Evolutionary conservation across 495 filamentous ascomycete genomes (phyloP).

Genomic region (Lophiostoma macrostomum): DNA sequence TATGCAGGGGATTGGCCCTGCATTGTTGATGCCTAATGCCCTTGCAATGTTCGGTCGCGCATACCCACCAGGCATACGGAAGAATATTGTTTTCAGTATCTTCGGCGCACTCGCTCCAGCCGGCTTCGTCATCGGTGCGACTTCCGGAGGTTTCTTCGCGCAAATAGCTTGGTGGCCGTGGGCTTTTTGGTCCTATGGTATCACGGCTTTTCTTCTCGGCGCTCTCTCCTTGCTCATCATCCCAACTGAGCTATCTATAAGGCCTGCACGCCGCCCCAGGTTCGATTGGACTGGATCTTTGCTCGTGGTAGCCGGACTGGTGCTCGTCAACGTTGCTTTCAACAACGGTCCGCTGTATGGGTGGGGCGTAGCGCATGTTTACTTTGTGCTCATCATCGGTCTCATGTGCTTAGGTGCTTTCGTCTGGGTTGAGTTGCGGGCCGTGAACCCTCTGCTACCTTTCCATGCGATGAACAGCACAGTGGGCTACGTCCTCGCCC

Average conservation of each 20-base stretch:
- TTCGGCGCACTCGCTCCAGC: constrained; percentile 37
- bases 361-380: constrained; percentile 35
- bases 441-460: constrained; percentile 32
- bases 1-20: constrained; percentile 42
- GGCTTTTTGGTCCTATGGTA: constrained; percentile 37
- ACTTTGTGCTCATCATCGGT: constrained; percentile 36
- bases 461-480: constrained; percentile 33
- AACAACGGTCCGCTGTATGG: constrained; percentile 36
- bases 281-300: constrained; percentile 37
- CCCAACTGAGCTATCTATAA: constrained; percentile 23
- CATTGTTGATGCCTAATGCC: constrained; percentile 39
- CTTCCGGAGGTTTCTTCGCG: constrained; percentile 33
- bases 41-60: constrained; percentile 39
- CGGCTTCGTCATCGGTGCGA: constrained; percentile 35
- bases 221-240: constrained; percentile 26
- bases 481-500: constrained; percentile 33
- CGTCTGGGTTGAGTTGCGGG: constrained; percentile 32
- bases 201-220: constrained; percentile 24
- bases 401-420: constrained; percentile 32
- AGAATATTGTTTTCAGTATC: constrained; percentile 38
- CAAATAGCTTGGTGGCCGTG: constrained; percentile 37
- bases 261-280: constrained; percentile 10
- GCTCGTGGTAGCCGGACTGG: constrained; percentile 34
- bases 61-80: constrained; percentile 34
- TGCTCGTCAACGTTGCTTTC: constrained; percentile 38